Percentiles rank a stretch among this genome's conserved stretches.
Conservation (phyloP, 1,284 basidiomycete species). For the Ganoderma lucidum region DNA sequence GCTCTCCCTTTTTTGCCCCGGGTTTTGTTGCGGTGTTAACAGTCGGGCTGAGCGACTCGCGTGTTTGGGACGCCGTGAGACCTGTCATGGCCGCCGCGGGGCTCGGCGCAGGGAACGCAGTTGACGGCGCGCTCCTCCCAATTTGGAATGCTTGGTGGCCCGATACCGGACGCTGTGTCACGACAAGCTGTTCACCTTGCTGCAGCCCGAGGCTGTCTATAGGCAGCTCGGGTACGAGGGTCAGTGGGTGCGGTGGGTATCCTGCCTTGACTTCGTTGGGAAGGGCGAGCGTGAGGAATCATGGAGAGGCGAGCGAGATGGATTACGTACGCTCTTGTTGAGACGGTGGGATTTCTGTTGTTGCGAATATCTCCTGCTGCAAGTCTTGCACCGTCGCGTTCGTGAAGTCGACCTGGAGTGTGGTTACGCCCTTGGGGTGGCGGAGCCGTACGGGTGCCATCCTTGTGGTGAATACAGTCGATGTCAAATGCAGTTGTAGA, state of each 20-base stretch:
- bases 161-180: conserved; percentile 56
- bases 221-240: conserved; percentile 74
- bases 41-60: conserved; percentile 20
- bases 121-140: conserved; percentile 12
- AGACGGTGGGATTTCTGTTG: conserved; percentile 76
- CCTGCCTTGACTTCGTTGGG: conserved; percentile 78
- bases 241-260: conserved; percentile 81
- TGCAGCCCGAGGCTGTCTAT: conserved; percentile 80
- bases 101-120: conserved; percentile 23
- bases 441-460: conserved; percentile 80
- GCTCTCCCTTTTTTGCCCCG: conserved; percentile 45
- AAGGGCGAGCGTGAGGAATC: neutral
- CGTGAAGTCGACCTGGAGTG: conserved; percentile 74
- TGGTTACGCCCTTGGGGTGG: conserved; percentile 84
- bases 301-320: conserved; percentile 3
- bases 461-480: neutral
- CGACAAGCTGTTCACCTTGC: conserved; percentile 85
- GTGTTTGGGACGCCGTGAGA: conserved; percentile 36
- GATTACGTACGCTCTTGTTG: conserved; percentile 75
- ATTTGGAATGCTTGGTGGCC: conserved; percentile 24
- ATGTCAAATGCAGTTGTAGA: neutral
- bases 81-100: conserved; percentile 37
- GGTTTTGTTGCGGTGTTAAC: conserved; percentile 20
- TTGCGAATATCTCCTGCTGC: conserved; percentile 71
- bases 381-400: conserved; percentile 74